Percentiles rank a stretch among this genome's conserved stretches.
These are phyloP conservation scores for Penicillium janthinellum DNA, from an alignment of 2,329 filamentous ascomycete species.

Conservation along the genomic window DNA sequence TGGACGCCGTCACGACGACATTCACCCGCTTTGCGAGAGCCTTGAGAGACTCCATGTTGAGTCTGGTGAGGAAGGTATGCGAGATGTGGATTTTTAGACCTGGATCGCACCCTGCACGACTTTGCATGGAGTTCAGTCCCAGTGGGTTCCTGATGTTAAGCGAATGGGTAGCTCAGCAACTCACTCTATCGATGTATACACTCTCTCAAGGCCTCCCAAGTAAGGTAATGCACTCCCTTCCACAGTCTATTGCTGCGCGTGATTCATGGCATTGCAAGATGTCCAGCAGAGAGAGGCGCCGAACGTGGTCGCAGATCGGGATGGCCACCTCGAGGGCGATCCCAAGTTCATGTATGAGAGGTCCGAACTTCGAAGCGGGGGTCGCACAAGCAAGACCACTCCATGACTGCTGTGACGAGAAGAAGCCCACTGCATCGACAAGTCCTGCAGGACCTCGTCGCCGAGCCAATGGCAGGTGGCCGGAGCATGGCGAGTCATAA, in stretches of 20 bases:
- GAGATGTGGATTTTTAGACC: neutral
- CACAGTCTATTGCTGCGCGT: slow-evolving; percentile 7
- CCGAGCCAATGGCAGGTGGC: slow-evolving; percentile 13
- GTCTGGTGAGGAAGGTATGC: neutral
- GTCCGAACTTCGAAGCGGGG: slow-evolving; percentile 13
- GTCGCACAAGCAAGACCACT: slow-evolving; percentile 11
- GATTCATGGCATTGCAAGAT: slow-evolving; percentile 12
- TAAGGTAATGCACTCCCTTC: slow-evolving; percentile 9
- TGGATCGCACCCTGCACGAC: neutral
- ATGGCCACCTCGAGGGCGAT: slow-evolving; percentile 4
- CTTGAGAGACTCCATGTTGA: slow-evolving; percentile 23
- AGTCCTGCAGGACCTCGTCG: slow-evolving; percentile 4
- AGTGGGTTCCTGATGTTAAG: neutral
- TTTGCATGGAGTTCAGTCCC: neutral
- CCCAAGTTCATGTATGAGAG: slow-evolving; percentile 19
- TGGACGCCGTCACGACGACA: slow-evolving; percentile 58
- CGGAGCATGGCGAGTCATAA: slow-evolving; percentile 2
- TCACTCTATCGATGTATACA: neutral
- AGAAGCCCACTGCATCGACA: slow-evolving; percentile 7
- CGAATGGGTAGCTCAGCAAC: neutral
- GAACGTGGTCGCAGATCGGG: neutral
- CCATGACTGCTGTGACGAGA: slow-evolving; percentile 16
- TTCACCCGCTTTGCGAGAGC: slow-evolving; percentile 54
- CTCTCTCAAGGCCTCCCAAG: neutral
- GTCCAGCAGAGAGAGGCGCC: slow-evolving; percentile 2